Evolutionary conservation across 2,329 filamentous ascomycete species (phyloP).

Genomic region (Verticillium zaregamsianum): DNA sequence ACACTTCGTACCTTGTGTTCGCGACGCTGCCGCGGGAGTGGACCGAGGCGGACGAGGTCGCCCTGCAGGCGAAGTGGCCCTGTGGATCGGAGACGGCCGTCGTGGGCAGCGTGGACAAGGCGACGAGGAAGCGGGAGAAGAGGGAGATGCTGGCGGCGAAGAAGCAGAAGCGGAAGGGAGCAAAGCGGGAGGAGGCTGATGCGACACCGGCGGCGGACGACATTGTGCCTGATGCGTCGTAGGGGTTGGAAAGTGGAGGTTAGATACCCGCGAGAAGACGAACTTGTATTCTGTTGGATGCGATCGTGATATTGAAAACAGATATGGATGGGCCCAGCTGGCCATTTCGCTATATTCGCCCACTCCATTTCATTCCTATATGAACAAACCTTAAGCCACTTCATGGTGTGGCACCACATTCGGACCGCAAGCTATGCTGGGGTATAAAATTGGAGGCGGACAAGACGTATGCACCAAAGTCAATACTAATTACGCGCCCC

Average conservation of each 20-base stretch:
- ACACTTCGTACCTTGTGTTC: constrained; percentile 96
- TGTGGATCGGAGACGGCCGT: constrained; percentile 49
- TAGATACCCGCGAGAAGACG: not conserved
- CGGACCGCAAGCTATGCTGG: not conserved
- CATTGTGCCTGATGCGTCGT: not conserved
- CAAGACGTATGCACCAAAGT: not conserved
- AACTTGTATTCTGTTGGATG: not conserved
- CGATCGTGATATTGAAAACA: no score
- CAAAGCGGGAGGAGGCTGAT: not conserved
- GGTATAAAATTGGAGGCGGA: not conserved
- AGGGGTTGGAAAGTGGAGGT: not conserved
- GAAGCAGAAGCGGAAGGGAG: constrained; percentile 34
- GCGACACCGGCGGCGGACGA: not conserved
- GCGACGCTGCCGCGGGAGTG: constrained; percentile 84
- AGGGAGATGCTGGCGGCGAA: constrained; percentile 45
- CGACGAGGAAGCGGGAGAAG: constrained; percentile 52
- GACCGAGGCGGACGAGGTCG: constrained; percentile 75
- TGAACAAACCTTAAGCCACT: no score
- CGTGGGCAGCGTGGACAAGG: constrained; percentile 50
- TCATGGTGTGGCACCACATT: no score
- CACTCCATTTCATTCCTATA: no score
- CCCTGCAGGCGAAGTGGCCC: constrained; percentile 60
- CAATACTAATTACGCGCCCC: not conserved
- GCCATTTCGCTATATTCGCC: no score
- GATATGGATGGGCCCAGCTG: no score